Conservation (phyloP, 1,139 yeast genomes). For the Hyphopichia pseudoburtonii region DNA sequence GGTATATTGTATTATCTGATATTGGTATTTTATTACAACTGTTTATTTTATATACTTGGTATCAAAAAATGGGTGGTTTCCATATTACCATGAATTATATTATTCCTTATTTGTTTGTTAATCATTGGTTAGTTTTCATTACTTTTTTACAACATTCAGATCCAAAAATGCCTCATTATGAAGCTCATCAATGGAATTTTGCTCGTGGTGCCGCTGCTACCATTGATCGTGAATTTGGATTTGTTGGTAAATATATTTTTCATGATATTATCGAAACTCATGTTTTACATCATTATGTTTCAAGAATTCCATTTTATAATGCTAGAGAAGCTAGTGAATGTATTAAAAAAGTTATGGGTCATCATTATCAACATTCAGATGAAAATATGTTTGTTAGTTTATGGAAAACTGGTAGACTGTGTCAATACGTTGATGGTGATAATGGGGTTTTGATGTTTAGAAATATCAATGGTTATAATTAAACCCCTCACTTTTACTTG, state of each 20-base stretch:
- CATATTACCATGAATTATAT: slow-evolving; percentile 51
- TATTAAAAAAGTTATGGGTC: slow-evolving; percentile 60
- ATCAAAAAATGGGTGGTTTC: slow-evolving; percentile 47
- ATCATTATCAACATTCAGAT: slow-evolving; percentile 51
- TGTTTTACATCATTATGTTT: slow-evolving; percentile 61
- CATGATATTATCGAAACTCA: slow-evolving; percentile 68
- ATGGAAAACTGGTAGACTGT: slow-evolving; percentile 56
- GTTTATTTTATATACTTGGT: slow-evolving; percentile 49
- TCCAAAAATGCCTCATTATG: slow-evolving; percentile 58
- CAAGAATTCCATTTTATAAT: slow-evolving; percentile 63
- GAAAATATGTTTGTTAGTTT: slow-evolving; percentile 59
- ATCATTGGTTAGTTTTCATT: slow-evolving; percentile 66
- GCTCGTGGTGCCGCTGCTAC: slow-evolving; percentile 71
- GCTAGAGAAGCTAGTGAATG: slow-evolving; percentile 61
- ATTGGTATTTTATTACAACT: slow-evolving; percentile 47
- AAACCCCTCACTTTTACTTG: too few species aligned
- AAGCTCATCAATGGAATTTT: slow-evolving; percentile 57
- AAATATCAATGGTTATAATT: slow-evolving; percentile 51
- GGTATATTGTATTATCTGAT: slow-evolving; percentile 55
- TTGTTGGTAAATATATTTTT: slow-evolving; percentile 56
- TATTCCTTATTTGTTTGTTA: slow-evolving; percentile 55
- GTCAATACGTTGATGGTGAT: slow-evolving; percentile 63
- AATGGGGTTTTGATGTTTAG: slow-evolving; percentile 62
- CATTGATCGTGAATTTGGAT: slow-evolving; percentile 62
- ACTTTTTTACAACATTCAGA: slow-evolving; percentile 64